Evolutionary conservation across 257 asterid genomes (phyloP).

Genomic region (Solanum chiquidenum): DNA sequence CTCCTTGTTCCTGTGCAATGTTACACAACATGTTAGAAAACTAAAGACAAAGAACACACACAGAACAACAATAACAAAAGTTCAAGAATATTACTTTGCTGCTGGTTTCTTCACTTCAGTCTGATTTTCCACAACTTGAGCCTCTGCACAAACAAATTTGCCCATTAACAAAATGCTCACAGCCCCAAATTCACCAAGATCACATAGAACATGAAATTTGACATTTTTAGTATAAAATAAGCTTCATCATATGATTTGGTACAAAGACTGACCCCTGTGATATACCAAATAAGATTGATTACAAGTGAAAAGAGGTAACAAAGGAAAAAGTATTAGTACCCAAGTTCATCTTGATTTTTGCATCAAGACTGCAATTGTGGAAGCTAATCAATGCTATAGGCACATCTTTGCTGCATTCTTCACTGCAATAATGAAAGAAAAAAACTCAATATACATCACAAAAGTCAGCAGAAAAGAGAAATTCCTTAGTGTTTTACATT

Average conservation of each 20-base stretch:
- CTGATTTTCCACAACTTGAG: constrained; percentile 50
- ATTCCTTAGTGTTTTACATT: neutral
- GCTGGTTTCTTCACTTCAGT: constrained; percentile 40
- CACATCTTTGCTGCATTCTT: constrained; percentile 61
- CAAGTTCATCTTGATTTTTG: constrained; percentile 66
- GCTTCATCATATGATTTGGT: neutral
- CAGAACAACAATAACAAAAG: neutral
- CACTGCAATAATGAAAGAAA: constrained; percentile 22
- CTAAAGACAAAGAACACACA: neutral
- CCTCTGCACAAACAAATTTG: constrained; percentile 20
- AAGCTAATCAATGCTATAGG: constrained; percentile 73
- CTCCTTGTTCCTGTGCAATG: constrained; percentile 32
- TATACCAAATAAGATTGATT: neutral
- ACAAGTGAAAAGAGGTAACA: neutral
- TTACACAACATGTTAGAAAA: neutral
- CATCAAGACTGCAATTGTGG: constrained; percentile 72
- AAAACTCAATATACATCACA: neutral
- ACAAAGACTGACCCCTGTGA: neutral
- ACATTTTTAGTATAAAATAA: too few species aligned
- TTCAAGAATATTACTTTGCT: constrained; percentile 21
- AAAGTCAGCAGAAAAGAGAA: neutral
- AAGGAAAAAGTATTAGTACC: constrained; percentile 16
- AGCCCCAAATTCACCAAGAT: neutral
- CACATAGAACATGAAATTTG: neutral
- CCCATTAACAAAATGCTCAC: neutral